These are phyloP conservation scores for Phytophthora sp. DNA, from an alignment of 352 stramenopile genomes.

Conservation along the genomic window DNA sequence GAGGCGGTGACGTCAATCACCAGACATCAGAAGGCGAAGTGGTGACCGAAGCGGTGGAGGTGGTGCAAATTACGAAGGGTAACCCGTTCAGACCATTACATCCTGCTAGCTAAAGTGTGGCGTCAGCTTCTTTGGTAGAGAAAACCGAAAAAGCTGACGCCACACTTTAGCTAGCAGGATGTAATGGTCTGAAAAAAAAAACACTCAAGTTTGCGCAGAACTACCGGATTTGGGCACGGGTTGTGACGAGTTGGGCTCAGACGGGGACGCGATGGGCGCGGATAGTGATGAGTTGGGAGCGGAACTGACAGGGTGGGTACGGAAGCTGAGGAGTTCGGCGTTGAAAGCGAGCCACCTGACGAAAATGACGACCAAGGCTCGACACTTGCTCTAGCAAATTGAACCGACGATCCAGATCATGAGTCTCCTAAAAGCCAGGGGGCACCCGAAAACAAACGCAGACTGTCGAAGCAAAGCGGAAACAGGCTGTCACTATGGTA, in stretches of 20 bases:
- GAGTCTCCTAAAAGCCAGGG: neutral
- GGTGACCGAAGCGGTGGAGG: neutral
- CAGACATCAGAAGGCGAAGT: neutral
- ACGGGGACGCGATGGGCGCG: neutral
- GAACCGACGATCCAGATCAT: neutral
- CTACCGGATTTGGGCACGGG: neutral
- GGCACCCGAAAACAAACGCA: slow-evolving; percentile 9
- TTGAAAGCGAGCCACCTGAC: no score
- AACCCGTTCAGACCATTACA: no score
- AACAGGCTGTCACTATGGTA: neutral
- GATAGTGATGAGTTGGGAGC: slow-evolving; percentile 1
- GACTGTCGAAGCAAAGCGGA: slow-evolving; percentile 18
- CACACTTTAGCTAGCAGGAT: no score
- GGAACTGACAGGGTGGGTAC: neutral
- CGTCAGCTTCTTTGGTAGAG: neutral
- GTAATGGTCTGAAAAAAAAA: no score
- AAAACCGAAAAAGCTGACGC: neutral
- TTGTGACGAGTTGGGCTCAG: neutral
- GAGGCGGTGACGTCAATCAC: no score
- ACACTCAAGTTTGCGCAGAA: neutral
- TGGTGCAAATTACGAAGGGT: no score
- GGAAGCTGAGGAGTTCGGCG: no score
- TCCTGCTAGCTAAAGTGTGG: no score
- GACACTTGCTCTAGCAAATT: neutral
- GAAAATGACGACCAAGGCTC: no score